A percentile compares a stretch with the other conserved stretches of the same genome.
Evolutionary conservation across 768 basidiomycete species (phyloP).

Genomic region (Agrocybe pediades): DNA sequence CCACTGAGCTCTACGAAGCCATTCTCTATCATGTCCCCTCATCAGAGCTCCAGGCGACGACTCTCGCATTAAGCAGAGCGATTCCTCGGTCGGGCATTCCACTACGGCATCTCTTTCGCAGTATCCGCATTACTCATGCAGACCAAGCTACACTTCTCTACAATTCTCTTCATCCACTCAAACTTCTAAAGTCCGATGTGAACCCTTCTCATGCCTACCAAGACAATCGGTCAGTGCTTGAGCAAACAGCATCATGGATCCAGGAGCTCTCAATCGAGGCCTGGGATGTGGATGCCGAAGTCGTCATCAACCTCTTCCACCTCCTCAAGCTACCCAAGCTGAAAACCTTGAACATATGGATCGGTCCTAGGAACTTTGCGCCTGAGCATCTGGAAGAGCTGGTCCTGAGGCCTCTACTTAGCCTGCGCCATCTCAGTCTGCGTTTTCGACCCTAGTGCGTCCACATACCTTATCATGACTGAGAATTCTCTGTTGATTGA

Average conservation of each 20-base stretch:
- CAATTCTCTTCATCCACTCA: slow-evolving; percentile 38
- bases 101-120: slow-evolving; percentile 55
- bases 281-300: slow-evolving; percentile 77
- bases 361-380: slow-evolving; percentile 75
- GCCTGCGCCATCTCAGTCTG: slow-evolving; percentile 57
- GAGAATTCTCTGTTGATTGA: not conserved
- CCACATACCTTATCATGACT: slow-evolving; percentile 1
- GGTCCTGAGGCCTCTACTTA: slow-evolving; percentile 43
- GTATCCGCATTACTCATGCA: slow-evolving; percentile 49
- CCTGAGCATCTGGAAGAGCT: slow-evolving; percentile 84
- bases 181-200: not conserved
- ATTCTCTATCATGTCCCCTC: slow-evolving; percentile 57
- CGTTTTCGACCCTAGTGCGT: slow-evolving; percentile 85
- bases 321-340: slow-evolving; percentile 49
- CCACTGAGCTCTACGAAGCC: slow-evolving; percentile 65
- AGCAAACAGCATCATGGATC: slow-evolving; percentile 38
- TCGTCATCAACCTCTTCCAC: slow-evolving; percentile 67
- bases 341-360: slow-evolving; percentile 54
- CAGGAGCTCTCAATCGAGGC: slow-evolving; percentile 52
- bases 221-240: not conserved
- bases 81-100: slow-evolving; percentile 66
- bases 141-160: slow-evolving; percentile 62
- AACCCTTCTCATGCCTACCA: not conserved
- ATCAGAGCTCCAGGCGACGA: slow-evolving; percentile 47
- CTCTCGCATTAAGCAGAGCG: slow-evolving; percentile 61